Conservation (phyloP, 2,329 filamentous ascomycete species). For the Ophiobolus disseminans region DNA sequence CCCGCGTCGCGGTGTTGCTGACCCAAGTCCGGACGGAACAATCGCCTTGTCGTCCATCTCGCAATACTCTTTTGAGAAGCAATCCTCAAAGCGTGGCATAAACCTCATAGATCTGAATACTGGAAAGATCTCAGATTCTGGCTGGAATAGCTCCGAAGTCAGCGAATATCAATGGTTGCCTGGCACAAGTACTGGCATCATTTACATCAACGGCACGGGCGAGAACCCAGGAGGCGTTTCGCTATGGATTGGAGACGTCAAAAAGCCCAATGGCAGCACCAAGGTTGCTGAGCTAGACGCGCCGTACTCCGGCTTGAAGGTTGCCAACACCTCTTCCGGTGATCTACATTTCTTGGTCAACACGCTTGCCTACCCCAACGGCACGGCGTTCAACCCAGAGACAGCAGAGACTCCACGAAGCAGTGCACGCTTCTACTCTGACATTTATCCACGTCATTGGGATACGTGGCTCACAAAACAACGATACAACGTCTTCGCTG, state of each 20-base stretch:
- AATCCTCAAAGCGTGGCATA: constrained; percentile 66
- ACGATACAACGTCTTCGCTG: constrained; percentile 76
- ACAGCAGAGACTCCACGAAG: constrained; percentile 65
- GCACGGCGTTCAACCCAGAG: constrained; percentile 72
- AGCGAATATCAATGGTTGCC: constrained; percentile 46
- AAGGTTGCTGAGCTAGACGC: constrained; percentile 53
- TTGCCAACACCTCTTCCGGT: constrained; percentile 50
- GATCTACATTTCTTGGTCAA: constrained; percentile 58
- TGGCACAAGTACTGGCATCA: constrained; percentile 59
- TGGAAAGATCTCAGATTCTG: constrained; percentile 41
- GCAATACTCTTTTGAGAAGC: constrained; percentile 79
- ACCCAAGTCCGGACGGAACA: constrained; percentile 71
- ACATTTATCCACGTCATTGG: constrained; percentile 82
- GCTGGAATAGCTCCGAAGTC: constrained; percentile 41
- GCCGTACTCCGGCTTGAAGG: constrained; percentile 58
- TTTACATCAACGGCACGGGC: constrained; percentile 71
- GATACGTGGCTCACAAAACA: constrained; percentile 75
- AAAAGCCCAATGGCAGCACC: constrained; percentile 36
- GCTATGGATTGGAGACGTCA: constrained; percentile 45
- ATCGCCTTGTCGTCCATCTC: constrained; percentile 72
- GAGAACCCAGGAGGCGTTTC: constrained; percentile 45
- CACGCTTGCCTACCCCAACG: constrained; percentile 71
- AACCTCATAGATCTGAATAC: constrained; percentile 42
- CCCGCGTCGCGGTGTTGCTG: constrained; percentile 72
- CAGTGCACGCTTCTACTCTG: constrained; percentile 74